Evolutionary conservation across 805 yeast genomes (phyloP).

Genomic region (Suhomyces xylopsoci): DNA sequence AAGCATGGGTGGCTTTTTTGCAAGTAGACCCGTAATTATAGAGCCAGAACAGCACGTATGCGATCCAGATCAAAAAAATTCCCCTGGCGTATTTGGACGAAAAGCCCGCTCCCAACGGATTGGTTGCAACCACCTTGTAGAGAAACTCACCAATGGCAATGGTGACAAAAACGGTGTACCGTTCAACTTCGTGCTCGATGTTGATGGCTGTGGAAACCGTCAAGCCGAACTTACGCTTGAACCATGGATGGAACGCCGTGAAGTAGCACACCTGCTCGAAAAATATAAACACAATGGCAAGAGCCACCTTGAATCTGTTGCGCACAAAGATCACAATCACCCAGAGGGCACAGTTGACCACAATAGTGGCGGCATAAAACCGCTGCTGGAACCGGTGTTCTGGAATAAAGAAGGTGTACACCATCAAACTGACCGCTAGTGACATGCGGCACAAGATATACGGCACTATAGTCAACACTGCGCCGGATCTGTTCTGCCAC

Average conservation of each 20-base stretch:
- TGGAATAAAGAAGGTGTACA: constrained; percentile 46
- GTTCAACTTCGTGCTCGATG: constrained; percentile 65
- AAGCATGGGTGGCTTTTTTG: constrained; percentile 49
- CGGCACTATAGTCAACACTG: constrained; percentile 46
- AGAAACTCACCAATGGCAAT: constrained; percentile 67
- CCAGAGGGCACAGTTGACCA: constrained; percentile 45
- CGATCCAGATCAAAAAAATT: constrained; percentile 43
- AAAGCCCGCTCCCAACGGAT: constrained; percentile 49
- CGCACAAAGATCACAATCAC: constrained; percentile 48
- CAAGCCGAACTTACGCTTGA: constrained; percentile 40
- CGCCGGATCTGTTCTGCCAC: constrained; percentile 32
- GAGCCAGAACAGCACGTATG: constrained; percentile 51
- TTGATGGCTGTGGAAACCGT: constrained; percentile 57
- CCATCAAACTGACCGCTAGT: constrained; percentile 25
- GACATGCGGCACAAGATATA: constrained; percentile 48
- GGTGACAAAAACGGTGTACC: constrained; percentile 55
- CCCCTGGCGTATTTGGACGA: constrained; percentile 46
- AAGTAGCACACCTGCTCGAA: constrained; percentile 41
- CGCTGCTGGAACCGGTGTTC: constrained; percentile 53
- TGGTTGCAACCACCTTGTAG: constrained; percentile 48
- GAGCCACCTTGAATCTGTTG: constrained; percentile 45
- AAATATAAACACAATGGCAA: constrained; percentile 38
- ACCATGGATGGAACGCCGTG: constrained; percentile 46
- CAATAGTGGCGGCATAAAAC: constrained; percentile 29
- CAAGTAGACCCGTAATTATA: constrained; percentile 54